Base-by-base conservation (phyloP, 495 filamentous ascomycete species). In the Venustampulla echinocandica region DNA sequence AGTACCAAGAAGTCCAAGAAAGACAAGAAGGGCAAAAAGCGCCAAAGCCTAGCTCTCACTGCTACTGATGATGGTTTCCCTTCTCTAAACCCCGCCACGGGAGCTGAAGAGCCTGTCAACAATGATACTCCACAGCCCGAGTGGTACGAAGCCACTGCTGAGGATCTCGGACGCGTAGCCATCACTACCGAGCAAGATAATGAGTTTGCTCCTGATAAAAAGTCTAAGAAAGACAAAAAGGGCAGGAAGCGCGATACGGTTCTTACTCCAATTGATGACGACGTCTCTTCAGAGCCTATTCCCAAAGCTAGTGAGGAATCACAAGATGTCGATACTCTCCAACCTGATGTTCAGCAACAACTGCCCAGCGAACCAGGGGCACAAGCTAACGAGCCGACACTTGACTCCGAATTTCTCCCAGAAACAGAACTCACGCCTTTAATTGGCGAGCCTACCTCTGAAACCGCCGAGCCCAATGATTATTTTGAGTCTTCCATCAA, bases 1-100 rank as follows among this genome's bases (percentile, higher is more conserved):
- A 45, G 24, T 20, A 39, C 43, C 24, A 62, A 53, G 17, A 66
- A 63, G 51, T 42, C 67, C 59, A 71, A 66, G 63, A 69, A 68
- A 63, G 73, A 67, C 64, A 61, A 52, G 44, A 54, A 67, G 50
- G 52, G 52, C 62, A 65, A 51, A 47, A 52, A 54, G 36, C 41
- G 38, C 17, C 10, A 54, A 11, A 54, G 46, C 24, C 4, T 41
- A 9, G 10, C 35, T 21, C 30, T 4, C 1, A 28, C 15, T 11
- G 14, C 42, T 6, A 27, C 52, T 13, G 46, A 46, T 5, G 36
- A 44, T 37, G 9, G 6, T 37, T 10, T 6, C 6, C 34, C 34
- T 6, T 18, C 39, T 37, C 19, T 23, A 23, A 10, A 14, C 10
- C 15, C 43, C 13, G 21, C 4, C 25, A 34, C 20, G 21, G 38